A percentile compares a stretch with the other conserved stretches of the same genome.
Evolutionary conservation across 1,284 basidiomycete species (phyloP).

Genomic region (Leccinum pachyderme): DNA sequence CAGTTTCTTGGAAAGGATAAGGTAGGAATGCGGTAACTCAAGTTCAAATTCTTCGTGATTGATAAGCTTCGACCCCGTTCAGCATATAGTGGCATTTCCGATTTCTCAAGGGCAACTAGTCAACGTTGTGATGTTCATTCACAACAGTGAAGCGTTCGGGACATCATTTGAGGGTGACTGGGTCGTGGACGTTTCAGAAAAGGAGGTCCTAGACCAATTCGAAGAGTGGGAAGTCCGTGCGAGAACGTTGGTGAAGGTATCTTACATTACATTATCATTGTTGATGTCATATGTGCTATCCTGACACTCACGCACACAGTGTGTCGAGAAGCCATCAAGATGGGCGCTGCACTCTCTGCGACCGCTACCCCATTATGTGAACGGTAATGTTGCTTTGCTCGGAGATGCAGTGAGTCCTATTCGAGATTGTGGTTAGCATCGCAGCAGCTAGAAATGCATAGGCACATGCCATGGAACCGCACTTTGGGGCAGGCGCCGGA

Average conservation of each 20-base stretch:
- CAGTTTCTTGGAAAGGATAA: conserved; percentile 45
- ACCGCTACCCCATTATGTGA: conserved; percentile 30
- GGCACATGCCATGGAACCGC: conserved; percentile 34
- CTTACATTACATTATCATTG: neutral
- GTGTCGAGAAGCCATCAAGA: conserved; percentile 19
- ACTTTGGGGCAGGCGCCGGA: conserved; percentile 33
- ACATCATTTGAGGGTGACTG: conserved; percentile 36
- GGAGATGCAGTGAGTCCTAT: conserved; percentile 35
- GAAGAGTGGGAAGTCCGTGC: conserved; percentile 43
- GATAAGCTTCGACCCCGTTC: neutral
- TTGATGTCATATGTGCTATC: neutral
- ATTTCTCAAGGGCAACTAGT: conserved; percentile 22
- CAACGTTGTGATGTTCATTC: conserved; percentile 42
- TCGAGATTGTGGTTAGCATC: neutral
- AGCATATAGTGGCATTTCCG: neutral
- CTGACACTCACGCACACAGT: conserved; percentile 12
- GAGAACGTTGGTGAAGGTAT: conserved; percentile 39
- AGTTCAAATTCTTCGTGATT: neutral
- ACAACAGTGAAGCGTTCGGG: conserved; percentile 37
- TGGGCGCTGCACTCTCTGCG: conserved; percentile 35
- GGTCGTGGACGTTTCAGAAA: conserved; percentile 32
- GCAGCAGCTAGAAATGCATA: conserved; percentile 1
- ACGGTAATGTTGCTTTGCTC: conserved; percentile 31
- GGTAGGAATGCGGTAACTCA: conserved; percentile 30
- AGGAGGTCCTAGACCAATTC: conserved; percentile 35